Percentiles rank a stretch among this genome's conserved stretches.
Evolutionary conservation across 805 yeast genomes (phyloP).

Genomic region (Naumovozyma castellii): DNA sequence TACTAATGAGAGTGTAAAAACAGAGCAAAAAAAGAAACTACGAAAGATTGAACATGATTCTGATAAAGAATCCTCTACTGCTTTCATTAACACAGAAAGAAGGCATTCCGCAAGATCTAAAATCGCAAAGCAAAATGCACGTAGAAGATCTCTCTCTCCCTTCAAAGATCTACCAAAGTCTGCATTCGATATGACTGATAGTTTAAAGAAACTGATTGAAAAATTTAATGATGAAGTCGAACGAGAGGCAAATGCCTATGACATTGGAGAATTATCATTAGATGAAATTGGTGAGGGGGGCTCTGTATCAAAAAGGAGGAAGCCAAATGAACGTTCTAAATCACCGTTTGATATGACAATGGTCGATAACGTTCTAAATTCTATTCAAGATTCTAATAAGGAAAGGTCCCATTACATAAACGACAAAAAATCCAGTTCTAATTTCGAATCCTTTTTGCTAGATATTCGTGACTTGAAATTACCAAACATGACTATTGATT

Average conservation of each 20-base stretch:
- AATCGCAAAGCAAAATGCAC: conserved; percentile 1
- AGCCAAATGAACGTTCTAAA: background rate
- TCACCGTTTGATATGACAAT: background rate
- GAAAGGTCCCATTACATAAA: too few species aligned
- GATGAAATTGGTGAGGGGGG: background rate
- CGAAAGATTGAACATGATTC: background rate
- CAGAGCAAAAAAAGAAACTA: too few species aligned
- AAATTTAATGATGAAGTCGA: background rate
- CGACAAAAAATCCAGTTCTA: background rate
- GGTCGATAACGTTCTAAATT: background rate
- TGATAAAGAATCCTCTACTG: too few species aligned
- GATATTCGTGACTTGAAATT: background rate
- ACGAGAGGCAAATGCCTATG: background rate
- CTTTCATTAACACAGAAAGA: background rate
- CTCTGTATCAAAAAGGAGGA: background rate
- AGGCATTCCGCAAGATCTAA: conserved; percentile 1
- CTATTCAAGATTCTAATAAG: background rate
- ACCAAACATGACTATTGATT: background rate
- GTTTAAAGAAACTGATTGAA: background rate
- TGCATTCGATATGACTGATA: background rate
- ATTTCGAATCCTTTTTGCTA: background rate
- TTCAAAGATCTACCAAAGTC: background rate
- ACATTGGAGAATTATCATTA: background rate
- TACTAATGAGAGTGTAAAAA: too few species aligned
- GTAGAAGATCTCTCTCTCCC: background rate